phyloP scores from a whole-genome alignment of 768 basidiomycete genomes.

The Melanogaster broomeanus region DNA sequence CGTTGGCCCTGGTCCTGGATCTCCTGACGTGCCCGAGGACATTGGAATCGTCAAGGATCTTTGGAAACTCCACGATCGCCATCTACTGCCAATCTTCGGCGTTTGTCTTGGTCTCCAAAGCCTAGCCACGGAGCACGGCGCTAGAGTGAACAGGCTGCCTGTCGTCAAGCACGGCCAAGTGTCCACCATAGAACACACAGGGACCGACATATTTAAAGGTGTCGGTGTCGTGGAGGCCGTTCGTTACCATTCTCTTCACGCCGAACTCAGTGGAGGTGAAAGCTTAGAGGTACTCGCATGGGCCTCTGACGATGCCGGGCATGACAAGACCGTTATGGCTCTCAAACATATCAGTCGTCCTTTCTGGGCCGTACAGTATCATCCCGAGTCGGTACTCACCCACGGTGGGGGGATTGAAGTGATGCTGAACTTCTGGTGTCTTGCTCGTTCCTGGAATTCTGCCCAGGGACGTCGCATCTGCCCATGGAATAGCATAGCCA shows the following conservation, averaged over 20 bases:
- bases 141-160: conserved; percentile 53
- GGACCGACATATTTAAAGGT: conserved; percentile 60
- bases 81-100: conserved; percentile 73
- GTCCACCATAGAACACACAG: conserved; percentile 60
- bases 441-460: conserved; percentile 60
- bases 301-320: conserved; percentile 66
- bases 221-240: conserved; percentile 59
- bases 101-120: conserved; percentile 86
- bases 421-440: conserved; percentile 71
- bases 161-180: conserved; percentile 83
- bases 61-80: conserved; percentile 59
- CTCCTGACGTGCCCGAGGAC: conserved; percentile 61
- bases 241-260: conserved; percentile 80
- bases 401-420: conserved; percentile 67
- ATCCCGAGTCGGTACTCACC: conserved; percentile 83
- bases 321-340: conserved; percentile 76
- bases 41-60: conserved; percentile 70
- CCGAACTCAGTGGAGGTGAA: conserved; percentile 45
- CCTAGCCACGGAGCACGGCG: conserved; percentile 66
- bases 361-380: conserved; percentile 90
- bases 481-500: conserved; percentile 43
- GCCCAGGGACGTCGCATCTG: conserved; percentile 36
- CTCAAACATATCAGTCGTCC: conserved; percentile 62
- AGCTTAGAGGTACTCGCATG: conserved; percentile 71
- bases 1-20: conserved; percentile 82